These are phyloP conservation scores for Colletotrichum australisinense DNA, from an alignment of 2,329 filamentous ascomycete species.

Conservation along the genomic window DNA sequence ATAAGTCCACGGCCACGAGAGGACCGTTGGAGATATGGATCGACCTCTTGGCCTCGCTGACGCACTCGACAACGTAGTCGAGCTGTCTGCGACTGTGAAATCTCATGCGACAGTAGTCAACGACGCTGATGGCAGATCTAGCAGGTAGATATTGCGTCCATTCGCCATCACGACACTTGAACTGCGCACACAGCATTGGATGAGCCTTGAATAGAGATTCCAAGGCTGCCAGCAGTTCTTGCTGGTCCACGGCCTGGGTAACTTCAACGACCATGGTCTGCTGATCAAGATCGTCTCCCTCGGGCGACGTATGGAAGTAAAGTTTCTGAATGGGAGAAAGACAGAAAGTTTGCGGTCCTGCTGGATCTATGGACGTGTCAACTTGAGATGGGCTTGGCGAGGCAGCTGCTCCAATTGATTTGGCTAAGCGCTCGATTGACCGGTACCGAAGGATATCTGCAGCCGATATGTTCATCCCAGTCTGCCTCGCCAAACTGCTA, in stretches of 20 bases:
- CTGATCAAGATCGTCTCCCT: constrained; percentile 12
- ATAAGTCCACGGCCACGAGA: constrained; percentile 1
- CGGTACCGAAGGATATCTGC: constrained; percentile 7
- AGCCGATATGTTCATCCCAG: neutral
- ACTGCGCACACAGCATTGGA: constrained; percentile 14
- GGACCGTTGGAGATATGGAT: neutral
- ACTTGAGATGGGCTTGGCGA: neutral
- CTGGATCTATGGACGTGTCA: neutral
- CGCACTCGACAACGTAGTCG: constrained; percentile 6
- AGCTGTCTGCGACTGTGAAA: constrained; percentile 18
- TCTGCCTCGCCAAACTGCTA: constrained; percentile 14
- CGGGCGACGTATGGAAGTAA: constrained; percentile 12
- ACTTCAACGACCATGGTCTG: constrained; percentile 17
- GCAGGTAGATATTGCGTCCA: constrained; percentile 9
- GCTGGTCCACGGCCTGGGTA: neutral
- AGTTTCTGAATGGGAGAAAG: constrained; percentile 22
- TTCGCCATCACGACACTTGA: neutral
- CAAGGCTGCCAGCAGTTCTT: neutral
- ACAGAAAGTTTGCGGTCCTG: neutral
- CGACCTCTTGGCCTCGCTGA: constrained; percentile 18
- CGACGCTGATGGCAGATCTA: neutral
- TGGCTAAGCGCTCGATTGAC: neutral
- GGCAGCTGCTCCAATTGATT: neutral
- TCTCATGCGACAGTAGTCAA: neutral
- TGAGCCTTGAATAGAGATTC: neutral